These are phyloP conservation scores for Endocladia muricata DNA, from an alignment of 31 red algal species.

Conservation along the genomic window DNA sequence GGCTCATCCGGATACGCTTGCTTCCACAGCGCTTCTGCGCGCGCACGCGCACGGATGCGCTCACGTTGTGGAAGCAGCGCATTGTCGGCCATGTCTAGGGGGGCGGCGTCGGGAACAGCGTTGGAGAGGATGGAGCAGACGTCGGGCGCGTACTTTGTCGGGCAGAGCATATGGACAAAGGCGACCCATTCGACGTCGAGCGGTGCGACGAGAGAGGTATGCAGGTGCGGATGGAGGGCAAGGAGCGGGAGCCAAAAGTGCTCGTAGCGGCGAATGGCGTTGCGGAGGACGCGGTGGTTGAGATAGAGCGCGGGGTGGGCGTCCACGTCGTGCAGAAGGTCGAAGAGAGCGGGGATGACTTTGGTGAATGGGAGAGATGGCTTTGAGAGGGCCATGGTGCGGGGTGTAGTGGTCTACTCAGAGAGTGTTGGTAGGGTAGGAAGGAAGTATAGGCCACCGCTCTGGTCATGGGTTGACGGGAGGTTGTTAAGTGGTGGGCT, in stretches of 20 bases:
- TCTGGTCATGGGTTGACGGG: no score
- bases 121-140: background rate
- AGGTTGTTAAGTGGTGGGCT: no score
- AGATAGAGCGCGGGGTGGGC: conserved; percentile 29
- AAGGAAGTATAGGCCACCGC: no score
- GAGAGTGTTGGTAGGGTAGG: no score
- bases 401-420: no score
- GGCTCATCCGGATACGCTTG: conserved; percentile 19
- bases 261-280: conserved; percentile 45
- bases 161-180: conserved; percentile 40
- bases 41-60: background rate
- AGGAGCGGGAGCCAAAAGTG: conserved; percentile 31
- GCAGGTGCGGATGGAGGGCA: background rate
- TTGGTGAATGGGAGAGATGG: no score
- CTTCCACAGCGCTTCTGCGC: conserved; percentile 1
- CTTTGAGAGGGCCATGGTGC: background rate
- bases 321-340: conserved; percentile 7
- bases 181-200: conserved; percentile 62
- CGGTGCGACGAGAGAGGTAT: conserved; percentile 16
- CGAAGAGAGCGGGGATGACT: background rate
- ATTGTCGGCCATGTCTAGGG: background rate
- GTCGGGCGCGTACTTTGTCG: conserved; percentile 25
- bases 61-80: background rate
- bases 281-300: conserved; percentile 23
- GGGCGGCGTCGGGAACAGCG: background rate